These are phyloP conservation scores for Phytophthora colocasiae DNA, from an alignment of 352 stramenopile species.

Conservation along the genomic window DNA sequence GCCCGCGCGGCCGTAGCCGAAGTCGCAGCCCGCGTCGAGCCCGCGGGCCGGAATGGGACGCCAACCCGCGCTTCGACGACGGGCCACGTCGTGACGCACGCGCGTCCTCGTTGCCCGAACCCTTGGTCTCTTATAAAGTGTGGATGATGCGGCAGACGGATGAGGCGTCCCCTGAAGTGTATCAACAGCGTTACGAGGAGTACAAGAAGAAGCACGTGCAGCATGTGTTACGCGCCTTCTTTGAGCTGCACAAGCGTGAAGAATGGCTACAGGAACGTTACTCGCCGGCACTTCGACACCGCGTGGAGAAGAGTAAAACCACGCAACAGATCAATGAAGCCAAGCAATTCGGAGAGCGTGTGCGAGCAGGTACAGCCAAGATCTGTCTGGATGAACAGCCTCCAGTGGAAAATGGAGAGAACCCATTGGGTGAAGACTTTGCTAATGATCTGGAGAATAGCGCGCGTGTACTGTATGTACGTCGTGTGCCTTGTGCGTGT, in stretches of 20 bases:
- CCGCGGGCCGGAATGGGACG: conserved; percentile 31
- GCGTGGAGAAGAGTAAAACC: conserved; percentile 69
- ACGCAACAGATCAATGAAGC: conserved; percentile 75
- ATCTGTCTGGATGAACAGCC: conserved; percentile 76
- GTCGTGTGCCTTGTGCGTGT: conserved; percentile 82
- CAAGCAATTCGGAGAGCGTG: conserved; percentile 76
- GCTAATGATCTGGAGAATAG: conserved; percentile 84
- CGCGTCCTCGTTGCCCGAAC: conserved; percentile 57
- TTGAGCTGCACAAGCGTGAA: conserved; percentile 84
- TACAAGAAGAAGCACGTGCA: conserved; percentile 91
- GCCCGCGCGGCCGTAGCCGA: conserved; percentile 36
- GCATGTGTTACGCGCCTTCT: conserved; percentile 82
- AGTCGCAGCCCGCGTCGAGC: conserved; percentile 40
- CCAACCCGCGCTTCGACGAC: conserved; percentile 33
- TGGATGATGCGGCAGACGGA: conserved; percentile 92
- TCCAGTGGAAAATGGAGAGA: conserved; percentile 21
- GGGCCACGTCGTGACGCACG: conserved; percentile 34
- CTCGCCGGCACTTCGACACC: conserved; percentile 76
- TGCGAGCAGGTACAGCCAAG: conserved; percentile 55
- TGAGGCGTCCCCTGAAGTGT: conserved; percentile 80
- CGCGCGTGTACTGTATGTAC: conserved; percentile 79
- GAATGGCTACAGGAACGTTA: conserved; percentile 91
- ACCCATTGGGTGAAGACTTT: conserved; percentile 55
- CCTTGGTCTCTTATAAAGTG: conserved; percentile 86
- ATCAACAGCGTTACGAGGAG: conserved; percentile 88